These are phyloP conservation scores for Metschnikowia koreensis DNA, from an alignment of 805 yeast genomes.

Conservation along the genomic window DNA sequence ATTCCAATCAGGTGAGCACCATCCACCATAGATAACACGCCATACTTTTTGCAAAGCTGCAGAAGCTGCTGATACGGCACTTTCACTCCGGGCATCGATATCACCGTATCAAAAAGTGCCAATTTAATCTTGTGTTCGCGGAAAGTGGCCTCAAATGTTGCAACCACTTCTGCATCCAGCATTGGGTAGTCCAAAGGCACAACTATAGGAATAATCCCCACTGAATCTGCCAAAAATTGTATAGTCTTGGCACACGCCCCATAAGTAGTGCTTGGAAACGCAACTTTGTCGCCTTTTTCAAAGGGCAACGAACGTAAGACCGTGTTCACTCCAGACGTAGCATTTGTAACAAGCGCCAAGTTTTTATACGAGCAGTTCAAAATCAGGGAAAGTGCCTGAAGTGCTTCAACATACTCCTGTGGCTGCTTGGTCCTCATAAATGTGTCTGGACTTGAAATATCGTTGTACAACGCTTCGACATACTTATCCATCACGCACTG, in stretches of 20 bases:
- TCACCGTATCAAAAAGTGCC: conserved; percentile 55
- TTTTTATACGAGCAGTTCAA: conserved; percentile 47
- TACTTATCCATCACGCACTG: conserved; percentile 32
- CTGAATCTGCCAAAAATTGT: conserved; percentile 33
- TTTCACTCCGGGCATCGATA: conserved; percentile 62
- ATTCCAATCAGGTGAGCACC: conserved; percentile 73
- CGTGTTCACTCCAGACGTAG: conserved; percentile 59
- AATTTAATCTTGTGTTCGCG: conserved; percentile 28
- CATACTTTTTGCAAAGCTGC: conserved; percentile 43
- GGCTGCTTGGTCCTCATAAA: conserved; percentile 32
- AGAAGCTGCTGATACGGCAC: conserved; percentile 55
- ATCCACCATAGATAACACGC: conserved; percentile 57
- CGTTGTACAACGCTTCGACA: conserved; percentile 15
- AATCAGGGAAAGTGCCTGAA: conserved; percentile 38
- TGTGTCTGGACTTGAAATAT: conserved; percentile 46
- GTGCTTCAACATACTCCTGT: conserved; percentile 29
- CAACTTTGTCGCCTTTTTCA: conserved; percentile 49
- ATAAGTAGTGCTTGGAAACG: conserved; percentile 50
- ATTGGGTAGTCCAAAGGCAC: conserved; percentile 18
- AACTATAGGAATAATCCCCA: conserved; percentile 25
- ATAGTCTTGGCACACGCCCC: conserved; percentile 55
- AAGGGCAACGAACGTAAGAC: conserved; percentile 56
- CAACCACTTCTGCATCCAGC: conserved; percentile 24
- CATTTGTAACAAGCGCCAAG: conserved; percentile 56
- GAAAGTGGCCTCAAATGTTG: conserved; percentile 23